Evolutionary conservation across 257 asterid species (phyloP), one percentile per base, ranked within the genome.

Genomic region (Perilla frutescens): DNA sequence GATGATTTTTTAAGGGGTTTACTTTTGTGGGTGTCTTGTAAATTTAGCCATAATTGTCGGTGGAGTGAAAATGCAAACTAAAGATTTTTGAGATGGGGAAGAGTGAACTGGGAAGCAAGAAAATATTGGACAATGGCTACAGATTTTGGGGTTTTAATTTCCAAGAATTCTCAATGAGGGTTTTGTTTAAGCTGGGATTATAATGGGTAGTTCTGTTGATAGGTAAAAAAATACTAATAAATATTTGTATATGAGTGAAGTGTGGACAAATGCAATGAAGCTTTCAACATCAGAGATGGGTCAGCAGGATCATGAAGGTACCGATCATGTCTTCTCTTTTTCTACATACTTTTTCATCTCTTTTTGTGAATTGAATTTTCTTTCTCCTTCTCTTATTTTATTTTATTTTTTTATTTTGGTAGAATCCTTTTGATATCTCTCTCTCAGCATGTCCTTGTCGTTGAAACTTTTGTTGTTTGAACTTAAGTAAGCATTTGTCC

Each of bases 261-360:
- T 53, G 74, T 73, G 76, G 72, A 62, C 70, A 65, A 75, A 49
- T 26, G 73, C 48, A 62, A 84, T 82, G 88, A 86, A 86, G 81
- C 87, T 84, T 80, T 86, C 91, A 80, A 80, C 91, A 80, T 84
- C 89, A 82, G 89, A 83, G 77, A 79, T 84, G 87, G 82, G 87
- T 81, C 88, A 86, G 79, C 91, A 81, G 71, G 76, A 82, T 76
- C 88, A 77, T 67, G 91, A 86, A 82, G 91, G 91, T 86, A 73
- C 54, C 71, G 20, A 57, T 54, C 37, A 11, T 73, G 63, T 66
- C 71, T 72, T 78, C 77, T 63, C 73, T 60, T 58, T 65, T 37
- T 44, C 53, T n/a, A 47, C 62, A 31, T 34, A 8, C 64, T 67
- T 41, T 41, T 9, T 51, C 32, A 4, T 48, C 41, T 20, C 7